Evolutionary conservation across 495 filamentous ascomycete genomes (phyloP).

Genomic region (Tuber umbilicatum): DNA sequence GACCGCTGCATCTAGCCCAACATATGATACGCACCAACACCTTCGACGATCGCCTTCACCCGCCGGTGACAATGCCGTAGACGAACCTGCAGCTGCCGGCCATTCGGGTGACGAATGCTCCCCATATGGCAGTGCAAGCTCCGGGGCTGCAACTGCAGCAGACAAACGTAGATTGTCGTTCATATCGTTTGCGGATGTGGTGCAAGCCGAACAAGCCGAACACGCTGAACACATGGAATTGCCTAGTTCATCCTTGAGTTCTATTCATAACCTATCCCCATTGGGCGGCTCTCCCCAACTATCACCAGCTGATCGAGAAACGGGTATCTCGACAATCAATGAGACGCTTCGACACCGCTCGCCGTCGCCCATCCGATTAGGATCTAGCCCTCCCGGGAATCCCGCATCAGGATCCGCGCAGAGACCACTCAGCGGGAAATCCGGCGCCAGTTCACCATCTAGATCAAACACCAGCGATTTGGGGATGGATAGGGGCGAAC

Average conservation of each 20-base stretch:
- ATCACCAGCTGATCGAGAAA: slow-evolving; percentile 41
- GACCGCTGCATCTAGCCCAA: slow-evolving; percentile 48
- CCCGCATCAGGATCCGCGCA: slow-evolving; percentile 31
- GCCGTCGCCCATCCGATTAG: slow-evolving; percentile 42
- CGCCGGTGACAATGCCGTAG: slow-evolving; percentile 19
- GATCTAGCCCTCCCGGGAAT: slow-evolving; percentile 48
- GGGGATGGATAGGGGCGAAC: slow-evolving; percentile 53
- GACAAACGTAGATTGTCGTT: slow-evolving; percentile 82
- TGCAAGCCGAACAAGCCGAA: slow-evolving; percentile 75
- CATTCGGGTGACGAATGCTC: slow-evolving; percentile 33
- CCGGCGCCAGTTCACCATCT: slow-evolving; percentile 32
- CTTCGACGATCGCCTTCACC: slow-evolving; percentile 6
- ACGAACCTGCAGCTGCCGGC: slow-evolving; percentile 20
- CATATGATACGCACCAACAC: slow-evolving; percentile 56
- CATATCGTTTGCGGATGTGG: slow-evolving; percentile 90
- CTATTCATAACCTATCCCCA: slow-evolving; percentile 57
- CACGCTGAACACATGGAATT: slow-evolving; percentile 39
- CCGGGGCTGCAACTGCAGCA: slow-evolving; percentile 38
- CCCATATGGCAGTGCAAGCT: slow-evolving; percentile 16
- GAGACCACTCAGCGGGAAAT: slow-evolving; percentile 24
- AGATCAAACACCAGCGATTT: slow-evolving; percentile 30
- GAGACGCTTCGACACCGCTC: slow-evolving; percentile 34
- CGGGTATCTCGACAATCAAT: slow-evolving; percentile 31
- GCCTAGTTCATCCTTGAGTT: slow-evolving; percentile 15
- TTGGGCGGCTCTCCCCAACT: slow-evolving; percentile 52